Base-by-base conservation (phyloP, 208 protist species). In the Trypanosoma congolense region DNA sequence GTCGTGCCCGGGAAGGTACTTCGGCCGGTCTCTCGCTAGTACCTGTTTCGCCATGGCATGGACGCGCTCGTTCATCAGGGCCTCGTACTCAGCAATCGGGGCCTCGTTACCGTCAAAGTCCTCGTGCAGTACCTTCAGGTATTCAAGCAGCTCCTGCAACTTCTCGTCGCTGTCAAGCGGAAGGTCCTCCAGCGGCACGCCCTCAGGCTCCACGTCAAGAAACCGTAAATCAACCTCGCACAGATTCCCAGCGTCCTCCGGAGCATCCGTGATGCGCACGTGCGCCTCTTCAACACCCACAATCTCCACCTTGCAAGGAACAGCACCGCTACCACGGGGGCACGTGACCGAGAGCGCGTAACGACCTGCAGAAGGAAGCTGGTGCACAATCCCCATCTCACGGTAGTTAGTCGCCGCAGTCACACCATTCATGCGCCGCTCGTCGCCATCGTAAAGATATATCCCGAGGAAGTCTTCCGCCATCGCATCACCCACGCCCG, bases 401-500 rank as follows among this genome's bases (percentile, higher is more conserved):
- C 85, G 77, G 70, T 78, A 84, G 66, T 89, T 90, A 14, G 66
- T 85, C 26, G 81, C 81, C 18, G 67, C 59, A 22, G 66, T 45
- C 9, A 70, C 77, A 28, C 66, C 67, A 44, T 59, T 68, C 30
- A 92, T 73, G 51, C 78, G 77, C 55, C 78, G 75, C 71, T 92
- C 64, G 10, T 80, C 51, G 16, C 50, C 26, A 61, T 89, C 66
- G 69, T 92, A 89, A 12, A 92, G 65, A 56, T 90, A 82, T 61
- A 86, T 71, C 3, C 70, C 77, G n/a, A 87, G 41, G 40, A 82
- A 88, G 57, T 92, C 80, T 49, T 92, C 73, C 9, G 79, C 73
- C 44, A 89, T 77, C 2, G 74, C 76, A 45, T 89, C 77, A 53
- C 70, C 65, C 25, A 78, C 73, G 31, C 53, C 77, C 16, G 49